Conservation (phyloP, 805 yeast genomes). For the Zygosaccharomyces lentus region DNA sequence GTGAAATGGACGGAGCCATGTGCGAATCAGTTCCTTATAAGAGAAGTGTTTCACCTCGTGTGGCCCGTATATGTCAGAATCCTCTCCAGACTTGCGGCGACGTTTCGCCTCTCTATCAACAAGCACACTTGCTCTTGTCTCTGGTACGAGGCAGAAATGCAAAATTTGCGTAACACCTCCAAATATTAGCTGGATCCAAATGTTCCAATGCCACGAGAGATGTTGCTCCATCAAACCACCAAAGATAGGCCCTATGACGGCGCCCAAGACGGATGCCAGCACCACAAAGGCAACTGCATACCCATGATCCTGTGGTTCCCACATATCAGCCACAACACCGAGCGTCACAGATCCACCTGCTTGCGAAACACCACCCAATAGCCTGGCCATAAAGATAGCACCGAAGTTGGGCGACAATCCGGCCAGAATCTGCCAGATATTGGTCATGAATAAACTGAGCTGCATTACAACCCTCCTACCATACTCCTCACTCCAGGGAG, state of each 20-base stretch:
- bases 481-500: constrained; percentile 10
- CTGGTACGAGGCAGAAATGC: constrained; percentile 8
- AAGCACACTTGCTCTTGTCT: constrained; percentile 7
- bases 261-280: constrained; percentile 6
- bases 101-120: constrained; percentile 9
- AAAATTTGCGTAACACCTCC: constrained; percentile 8
- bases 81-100: constrained; percentile 8
- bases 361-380: constrained; percentile 7
- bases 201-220: constrained; percentile 12
- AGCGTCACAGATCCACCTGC: constrained; percentile 12
- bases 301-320: constrained; percentile 10
- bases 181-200: constrained; percentile 11
- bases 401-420: constrained; percentile 10
- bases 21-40: background rate
- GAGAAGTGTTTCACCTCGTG: constrained; percentile 2
- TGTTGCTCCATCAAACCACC: constrained; percentile 10
- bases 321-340: constrained; percentile 9
- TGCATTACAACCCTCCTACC: constrained; percentile 11
- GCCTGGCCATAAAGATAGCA: constrained; percentile 6
- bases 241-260: constrained; percentile 9
- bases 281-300: constrained; percentile 9
- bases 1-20: constrained; percentile 9
- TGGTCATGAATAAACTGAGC: constrained; percentile 7
- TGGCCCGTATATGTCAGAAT: constrained; percentile 5
- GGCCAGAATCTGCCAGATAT: constrained; percentile 9